Evolutionary conservation across 75 land plant genomes (phyloP).

Genomic region (Picea sitchensis): DNA sequence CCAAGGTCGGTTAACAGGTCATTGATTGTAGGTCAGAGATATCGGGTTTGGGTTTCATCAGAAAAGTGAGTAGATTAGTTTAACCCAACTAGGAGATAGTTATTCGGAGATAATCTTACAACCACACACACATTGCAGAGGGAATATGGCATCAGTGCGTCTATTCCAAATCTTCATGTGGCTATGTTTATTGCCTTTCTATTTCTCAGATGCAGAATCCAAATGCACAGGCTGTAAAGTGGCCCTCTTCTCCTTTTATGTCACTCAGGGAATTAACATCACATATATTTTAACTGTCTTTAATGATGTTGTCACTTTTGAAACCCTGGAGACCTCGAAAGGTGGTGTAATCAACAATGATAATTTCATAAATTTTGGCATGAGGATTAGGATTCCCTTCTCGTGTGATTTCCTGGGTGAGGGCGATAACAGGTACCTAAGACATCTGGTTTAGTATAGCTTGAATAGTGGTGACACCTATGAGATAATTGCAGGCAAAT

Average conservation of each 20-base stretch:
- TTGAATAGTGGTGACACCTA: not conserved
- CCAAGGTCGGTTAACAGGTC: too few species aligned
- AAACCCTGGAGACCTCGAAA: not conserved
- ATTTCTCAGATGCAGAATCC: not conserved
- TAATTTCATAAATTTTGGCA: not conserved
- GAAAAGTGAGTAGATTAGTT: too few species aligned
- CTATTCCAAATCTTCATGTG: too few species aligned
- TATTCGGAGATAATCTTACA: too few species aligned
- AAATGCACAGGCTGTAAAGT: not conserved
- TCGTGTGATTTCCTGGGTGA: slow-evolving; percentile 52
- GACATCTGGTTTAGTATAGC: slow-evolving; percentile 42
- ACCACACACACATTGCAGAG: too few species aligned
- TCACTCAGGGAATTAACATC: not conserved
- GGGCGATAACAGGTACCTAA: slow-evolving; percentile 17
- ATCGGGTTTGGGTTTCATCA: too few species aligned
- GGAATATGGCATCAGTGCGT: too few species aligned
- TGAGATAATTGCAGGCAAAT: too few species aligned
- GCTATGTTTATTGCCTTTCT: too few species aligned
- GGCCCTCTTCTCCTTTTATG: not conserved
- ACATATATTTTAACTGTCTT: not conserved
- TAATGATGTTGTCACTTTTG: not conserved
- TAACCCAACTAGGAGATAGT: too few species aligned
- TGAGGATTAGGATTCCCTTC: slow-evolving; percentile 43
- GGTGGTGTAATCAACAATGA: not conserved
- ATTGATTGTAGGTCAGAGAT: too few species aligned